Base-by-base conservation (phyloP, 352 stramenopile species). In the Phytophthora hibernalis region DNA sequence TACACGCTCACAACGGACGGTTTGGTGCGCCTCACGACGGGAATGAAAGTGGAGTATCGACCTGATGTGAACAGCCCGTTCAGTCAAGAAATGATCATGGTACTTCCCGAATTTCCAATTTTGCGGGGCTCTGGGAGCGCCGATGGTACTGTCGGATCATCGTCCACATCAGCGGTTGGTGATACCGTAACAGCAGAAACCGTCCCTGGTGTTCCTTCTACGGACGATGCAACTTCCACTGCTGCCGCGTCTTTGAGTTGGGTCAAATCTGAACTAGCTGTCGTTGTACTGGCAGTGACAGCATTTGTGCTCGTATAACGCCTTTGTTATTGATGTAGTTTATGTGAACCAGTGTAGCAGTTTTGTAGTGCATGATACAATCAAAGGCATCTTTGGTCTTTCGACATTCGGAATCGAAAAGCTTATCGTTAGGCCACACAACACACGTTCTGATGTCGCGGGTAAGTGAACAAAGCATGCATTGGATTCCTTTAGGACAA, bases 31-130 rank as follows among this genome's bases (percentile, higher is more conserved):
- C 54, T 90, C 9, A 61, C 65, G 8, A 21, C 51, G 1, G 69
- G 82, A n/a, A 58, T 87, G 53, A 84, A 72, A 37, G 74, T 90
- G 31, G 67, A 84, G 55, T 80, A 88, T 48, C 65, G 43, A 42
- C 61, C 47, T 8, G 50, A 48, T 35, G 44, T 37, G 40, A 61
- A 53, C 26, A 73, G 18, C 5, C 47, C 49, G 20, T 74, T 73
- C 61, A 52, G 78, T 62, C 59, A 68, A 60, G 28, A 77, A 51
- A 51, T 49, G 44, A 68, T 73, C 37, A 68, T 55, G 37, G 30
- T 48, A 2, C 3, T 51, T 3, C 59, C 65, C 3, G 45, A 58
- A 15, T 10, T 73, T 30, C 59, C 65, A 3, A 3, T 33, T 15
- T 7, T 73, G 16, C 43, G 52, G 15, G 56, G 49, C 5, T 44